Evolutionary conservation across 2,329 filamentous ascomycete species (phyloP), one percentile per base, ranked within the genome.

Genomic region (Drechslerella dactyloides): DNA sequence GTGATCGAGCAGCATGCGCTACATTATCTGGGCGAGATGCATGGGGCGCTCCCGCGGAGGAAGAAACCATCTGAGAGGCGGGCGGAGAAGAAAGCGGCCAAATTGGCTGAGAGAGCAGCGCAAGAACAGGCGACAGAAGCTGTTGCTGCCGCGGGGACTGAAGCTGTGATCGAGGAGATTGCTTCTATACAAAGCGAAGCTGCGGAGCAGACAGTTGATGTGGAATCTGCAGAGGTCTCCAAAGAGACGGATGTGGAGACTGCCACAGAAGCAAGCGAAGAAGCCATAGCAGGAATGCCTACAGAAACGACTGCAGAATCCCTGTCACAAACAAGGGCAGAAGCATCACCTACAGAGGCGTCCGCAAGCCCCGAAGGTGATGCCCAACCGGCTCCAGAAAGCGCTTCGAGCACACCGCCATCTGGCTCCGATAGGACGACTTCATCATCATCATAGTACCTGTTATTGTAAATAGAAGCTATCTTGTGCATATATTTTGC

Each of bases 1-100:
- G 87, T 99, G 70, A 87, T 99, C 77, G 94, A 99, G 85, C 86
- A 89, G 79, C 81, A 82, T 46, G 93, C 93, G 37, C 83, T 99
- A 77, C 85, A 88, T 79, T 84, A 86, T 79, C 86, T 97, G 78
- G 84, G 97, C 77, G 81, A 83, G 78, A 81, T 84, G 75, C 92
- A 96, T 78, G 69, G 74, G 44, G 50, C 57, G 1, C 57, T 66
- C 30, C 61, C 58, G 17, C 56, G 51, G 46, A 73, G 63, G 35
- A 61, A 33, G 27, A 33, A 3, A 33, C 27, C 27, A 8, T 33
- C 27, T 3, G 27, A 33, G 27, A 33, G 27, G 27, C 27, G 27
- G 8, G 27, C 37, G 55, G 24, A 42, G 23, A 72, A 61, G 60
- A 50, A 35, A 46, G 33, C 23, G 15, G 48, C 58, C 51, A 58